Evolutionary conservation across 306 rosid species (phyloP).

Genomic region (Pterocarpus macrocarpus): DNA sequence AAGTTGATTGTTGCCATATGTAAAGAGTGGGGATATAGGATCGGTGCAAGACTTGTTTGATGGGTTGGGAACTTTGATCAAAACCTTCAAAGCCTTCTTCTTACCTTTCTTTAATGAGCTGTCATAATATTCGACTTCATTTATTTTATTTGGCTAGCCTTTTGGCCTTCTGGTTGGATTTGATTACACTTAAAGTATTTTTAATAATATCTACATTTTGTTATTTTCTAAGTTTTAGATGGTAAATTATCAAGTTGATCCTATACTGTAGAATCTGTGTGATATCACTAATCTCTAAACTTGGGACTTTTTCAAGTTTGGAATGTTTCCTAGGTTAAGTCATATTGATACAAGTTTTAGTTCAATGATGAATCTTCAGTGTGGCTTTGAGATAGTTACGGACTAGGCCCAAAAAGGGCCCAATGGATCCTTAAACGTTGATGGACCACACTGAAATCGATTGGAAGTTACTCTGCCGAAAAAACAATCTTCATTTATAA

Average conservation of each 20-base stretch:
- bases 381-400: not conserved
- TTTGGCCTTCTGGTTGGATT: not conserved
- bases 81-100: conserved; percentile 95
- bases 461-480: too few species aligned
- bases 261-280: not conserved
- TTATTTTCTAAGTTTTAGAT: conserved; percentile 11
- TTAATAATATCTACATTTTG: not conserved
- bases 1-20: too few species aligned
- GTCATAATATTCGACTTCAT: conserved; percentile 78
- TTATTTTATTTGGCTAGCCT: conserved; percentile 1
- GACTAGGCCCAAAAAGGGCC: too few species aligned
- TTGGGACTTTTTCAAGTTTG: not conserved
- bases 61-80: conserved; percentile 97
- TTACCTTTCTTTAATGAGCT: conserved; percentile 92
- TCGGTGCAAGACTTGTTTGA: too few species aligned
- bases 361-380: not conserved
- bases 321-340: not conserved
- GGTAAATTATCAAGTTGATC: not conserved
- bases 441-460: too few species aligned
- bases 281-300: conserved; percentile 13
- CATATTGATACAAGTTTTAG: not conserved
- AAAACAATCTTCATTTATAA: too few species aligned
- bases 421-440: too few species aligned
- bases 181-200: not conserved
- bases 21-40: too few species aligned